Evolutionary conservation across 2,329 filamentous ascomycete genomes (phyloP), one percentile per base, ranked within the genome.

Genomic region (Arthrinium phaeospermum): DNA sequence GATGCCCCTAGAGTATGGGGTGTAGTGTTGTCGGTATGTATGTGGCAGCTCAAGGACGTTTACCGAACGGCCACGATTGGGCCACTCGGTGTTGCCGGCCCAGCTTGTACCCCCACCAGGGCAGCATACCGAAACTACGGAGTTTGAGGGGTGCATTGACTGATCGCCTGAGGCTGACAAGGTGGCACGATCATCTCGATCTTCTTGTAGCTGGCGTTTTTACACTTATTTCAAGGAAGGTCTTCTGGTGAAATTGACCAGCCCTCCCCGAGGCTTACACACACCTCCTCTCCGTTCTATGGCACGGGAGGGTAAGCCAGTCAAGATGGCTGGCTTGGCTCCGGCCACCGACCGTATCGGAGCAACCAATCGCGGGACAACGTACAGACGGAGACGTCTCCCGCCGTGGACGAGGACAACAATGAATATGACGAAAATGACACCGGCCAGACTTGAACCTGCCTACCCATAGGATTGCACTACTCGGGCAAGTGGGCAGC

Each of bases 101-200:
- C 34, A 22, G 22, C 19, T 64, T 64, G 57, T n/a, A 64, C 30
- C 57, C 57, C 34, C 57, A 12, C 57, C 34, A 64, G 34, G 4
- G 41, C 57, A 34, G 3, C 30, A 12, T 41, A 41, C 37, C 37
- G 4, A 61, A 61, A 7, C 53, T 14, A 61, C 34, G 16, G 3
- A 10, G 8, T 6, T 61, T 61, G 27, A 34, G 53, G 53, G 53
- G 53, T 61, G 53, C 24, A 64, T 34, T 41, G 10, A 64, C 57
- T 41, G 57, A 64, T 64, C 57, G 19, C 57, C 34, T 41, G 57
- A 64, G 57, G 57, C 57, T 64, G 57, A 64, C 57, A 64, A 64
- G 57, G 57, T 64, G 57, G 57, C 57, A 64, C 57, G 57, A 64
- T 64, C 34, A 64, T 64, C 57, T 64, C 57, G 57, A 64, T 64